phyloP scores from a whole-genome alignment of 2,329 filamentous ascomycete genomes.

The Macroventuria anomochaeta region DNA sequence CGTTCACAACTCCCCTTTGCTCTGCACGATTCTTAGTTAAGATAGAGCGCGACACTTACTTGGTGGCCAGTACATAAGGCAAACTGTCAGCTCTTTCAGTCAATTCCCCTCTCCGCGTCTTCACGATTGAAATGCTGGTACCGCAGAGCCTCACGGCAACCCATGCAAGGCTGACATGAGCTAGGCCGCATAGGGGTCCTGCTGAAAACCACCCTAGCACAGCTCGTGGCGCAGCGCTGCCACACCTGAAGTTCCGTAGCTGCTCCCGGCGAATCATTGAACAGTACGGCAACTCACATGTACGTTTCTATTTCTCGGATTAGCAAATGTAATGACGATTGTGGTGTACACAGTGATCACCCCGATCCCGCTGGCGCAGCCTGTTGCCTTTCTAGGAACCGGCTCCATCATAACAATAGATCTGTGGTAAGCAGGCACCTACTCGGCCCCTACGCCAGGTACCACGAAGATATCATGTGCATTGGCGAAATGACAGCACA shows the following conservation, averaged over 20 bases:
- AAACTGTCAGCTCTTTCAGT: no score
- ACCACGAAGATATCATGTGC: slow-evolving; percentile 13
- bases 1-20: no score
- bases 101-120: no score
- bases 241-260: no score
- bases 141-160: slow-evolving; percentile 25
- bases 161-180: slow-evolving; percentile 24
- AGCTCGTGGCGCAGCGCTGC: slow-evolving; percentile 12
- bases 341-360: neutral
- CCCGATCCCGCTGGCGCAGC: slow-evolving; percentile 23
- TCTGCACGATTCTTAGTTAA: no score
- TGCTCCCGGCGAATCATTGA: neutral
- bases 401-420: slow-evolving; percentile 14
- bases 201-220: slow-evolving; percentile 23
- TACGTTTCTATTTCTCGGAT: neutral
- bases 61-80: no score
- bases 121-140: neutral
- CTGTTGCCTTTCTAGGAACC: slow-evolving; percentile 13
- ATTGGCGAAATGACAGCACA: slow-evolving; percentile 19
- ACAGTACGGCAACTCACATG: neutral
- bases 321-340: neutral
- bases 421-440: slow-evolving; percentile 17
- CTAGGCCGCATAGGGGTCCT: slow-evolving; percentile 4
- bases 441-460: slow-evolving; percentile 14
- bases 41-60: no score